These are phyloP conservation scores for Aegilops tauschii DNA, from an alignment of 176 grass and related monocot genomes.

Conservation along the genomic window DNA sequence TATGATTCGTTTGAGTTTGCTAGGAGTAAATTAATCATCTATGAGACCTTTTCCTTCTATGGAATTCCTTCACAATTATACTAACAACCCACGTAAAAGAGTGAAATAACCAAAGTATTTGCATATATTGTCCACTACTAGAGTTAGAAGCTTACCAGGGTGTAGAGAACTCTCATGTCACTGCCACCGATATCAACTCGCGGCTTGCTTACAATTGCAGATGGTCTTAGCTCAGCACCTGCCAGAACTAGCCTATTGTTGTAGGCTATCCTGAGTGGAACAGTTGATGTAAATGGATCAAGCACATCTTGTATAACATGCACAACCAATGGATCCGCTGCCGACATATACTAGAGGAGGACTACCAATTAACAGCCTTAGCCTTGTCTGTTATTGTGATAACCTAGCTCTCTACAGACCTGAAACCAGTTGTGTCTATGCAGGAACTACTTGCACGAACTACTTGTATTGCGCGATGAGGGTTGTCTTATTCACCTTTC, in stretches of 20 bases:
- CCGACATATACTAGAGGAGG: constrained; percentile 5
- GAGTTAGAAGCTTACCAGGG: constrained; percentile 56
- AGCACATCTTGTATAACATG: constrained; percentile 63
- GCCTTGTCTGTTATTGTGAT: constrained; percentile 21
- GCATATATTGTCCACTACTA: neutral
- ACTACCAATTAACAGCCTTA: neutral
- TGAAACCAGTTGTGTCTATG: constrained; percentile 8
- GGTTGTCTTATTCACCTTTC: constrained; percentile 57
- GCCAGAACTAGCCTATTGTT: constrained; percentile 46
- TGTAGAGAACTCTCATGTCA: constrained; percentile 66
- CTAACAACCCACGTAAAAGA: neutral
- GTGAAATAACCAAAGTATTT: neutral
- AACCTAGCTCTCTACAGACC: constrained; percentile 11
- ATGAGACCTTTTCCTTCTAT: neutral
- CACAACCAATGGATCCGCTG: constrained; percentile 45
- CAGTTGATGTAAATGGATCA: constrained; percentile 46
- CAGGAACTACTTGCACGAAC: constrained; percentile 38
- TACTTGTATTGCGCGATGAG: constrained; percentile 26
- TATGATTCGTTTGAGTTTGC: neutral
- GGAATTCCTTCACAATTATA: neutral
- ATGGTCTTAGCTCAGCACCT: constrained; percentile 62
- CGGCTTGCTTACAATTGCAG: constrained; percentile 45
- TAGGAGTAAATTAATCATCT: neutral
- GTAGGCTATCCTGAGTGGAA: constrained; percentile 56
- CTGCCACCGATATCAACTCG: constrained; percentile 55